Conservation (phyloP, 106 monocot genomes). For the Dactylorhiza incarnata region DNA sequence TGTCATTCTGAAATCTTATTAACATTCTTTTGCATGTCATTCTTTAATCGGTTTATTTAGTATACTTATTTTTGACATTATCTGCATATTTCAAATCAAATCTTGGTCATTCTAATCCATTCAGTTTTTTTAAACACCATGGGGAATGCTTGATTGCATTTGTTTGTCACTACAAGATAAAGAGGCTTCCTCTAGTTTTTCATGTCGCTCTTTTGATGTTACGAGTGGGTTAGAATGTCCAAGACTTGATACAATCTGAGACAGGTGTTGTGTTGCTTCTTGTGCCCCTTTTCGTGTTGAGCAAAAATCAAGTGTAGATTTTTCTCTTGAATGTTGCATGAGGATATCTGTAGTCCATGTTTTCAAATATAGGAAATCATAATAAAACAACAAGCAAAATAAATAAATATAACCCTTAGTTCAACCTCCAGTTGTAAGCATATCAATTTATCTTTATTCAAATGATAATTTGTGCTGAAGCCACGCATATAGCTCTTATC, state of each 20-base stretch:
- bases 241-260: constrained; percentile 51
- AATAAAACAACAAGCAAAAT: not conserved
- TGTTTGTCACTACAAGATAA: constrained; percentile 82
- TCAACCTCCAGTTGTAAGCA: too few species aligned
- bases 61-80: too few species aligned
- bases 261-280: constrained; percentile 83
- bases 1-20: too few species aligned
- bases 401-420: not conserved
- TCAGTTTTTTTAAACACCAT: constrained; percentile 53
- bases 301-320: constrained; percentile 86
- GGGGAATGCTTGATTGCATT: constrained; percentile 65
- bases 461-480: too few species aligned
- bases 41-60: too few species aligned
- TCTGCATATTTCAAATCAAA: too few species aligned
- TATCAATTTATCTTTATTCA: too few species aligned
- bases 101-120: too few species aligned
- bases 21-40: too few species aligned
- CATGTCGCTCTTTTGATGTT: constrained; percentile 67
- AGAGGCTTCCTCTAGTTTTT: constrained; percentile 84
- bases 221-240: constrained; percentile 91
- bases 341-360: constrained; percentile 53
- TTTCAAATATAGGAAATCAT: not conserved
- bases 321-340: too few species aligned
- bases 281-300: constrained; percentile 98
- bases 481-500: too few species aligned